Evolutionary conservation across 768 basidiomycete species (phyloP), one percentile per base, ranked within the genome.

Genomic region (Gelatoporia subvermispora): DNA sequence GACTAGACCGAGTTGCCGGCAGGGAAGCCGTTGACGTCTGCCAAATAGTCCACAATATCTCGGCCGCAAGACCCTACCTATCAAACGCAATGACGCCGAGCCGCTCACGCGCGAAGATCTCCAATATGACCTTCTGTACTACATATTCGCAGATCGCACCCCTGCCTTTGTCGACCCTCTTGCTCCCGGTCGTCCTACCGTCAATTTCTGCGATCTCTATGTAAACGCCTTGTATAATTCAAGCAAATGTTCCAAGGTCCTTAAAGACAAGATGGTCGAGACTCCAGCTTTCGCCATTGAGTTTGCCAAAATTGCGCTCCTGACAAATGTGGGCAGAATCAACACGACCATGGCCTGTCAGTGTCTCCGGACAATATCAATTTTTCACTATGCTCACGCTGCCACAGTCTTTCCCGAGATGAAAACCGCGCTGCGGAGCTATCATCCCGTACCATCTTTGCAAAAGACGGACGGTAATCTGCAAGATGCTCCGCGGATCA

Each of bases 311-410:
- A 80, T 93, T 34, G 84, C 86, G 22, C 73, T 93, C 28, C 72
- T 93, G 45, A 89, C 90, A 44, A 95, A 95, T 61, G 86, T 93
- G 41, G 92, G 92, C 21, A 75, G 90, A 53, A 88, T 94, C 68
- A 94, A 93, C 62, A 94, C 93, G 35, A 93, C 92, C 25, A 84
- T 93, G 81, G 90, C 90, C 44, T 85, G 82, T 87, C 68, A 71
- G 82, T 65, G 52, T 31, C 28, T 31, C 47, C 51, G 40, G 49
- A 11, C 36, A 34, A 37, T 20, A 31, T 44, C 45, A 18, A 2
- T 8, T 8, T n/a, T 34, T 21, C n/a, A 37, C 25, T 20, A 44
- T 41, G 36, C 28, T 47, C 66, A 39, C 64, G 51, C 49, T 43
- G 48, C 15, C 43, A 36, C 61, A 91, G 88, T 93, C 71, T 92